A percentile compares a stretch with the other conserved stretches of the same genome.
phyloP scores from a whole-genome alignment of 1,284 basidiomycete species.

The Pseudozyma hubeiensis region DNA sequence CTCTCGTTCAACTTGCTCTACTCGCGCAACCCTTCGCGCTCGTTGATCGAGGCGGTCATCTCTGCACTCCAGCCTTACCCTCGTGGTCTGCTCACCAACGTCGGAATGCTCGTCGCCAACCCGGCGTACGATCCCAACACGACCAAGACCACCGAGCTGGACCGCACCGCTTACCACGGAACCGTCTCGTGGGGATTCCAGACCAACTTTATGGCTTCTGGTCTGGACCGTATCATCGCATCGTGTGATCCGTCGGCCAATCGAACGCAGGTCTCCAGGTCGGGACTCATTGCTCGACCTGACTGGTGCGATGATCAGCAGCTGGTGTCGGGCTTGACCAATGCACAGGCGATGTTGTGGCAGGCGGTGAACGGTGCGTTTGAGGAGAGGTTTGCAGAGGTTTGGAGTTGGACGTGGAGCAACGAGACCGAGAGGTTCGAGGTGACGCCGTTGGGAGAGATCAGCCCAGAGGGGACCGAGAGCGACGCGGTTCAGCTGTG shows the following conservation, averaged over 20 bases:
- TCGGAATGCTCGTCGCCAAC: slow-evolving; percentile 72
- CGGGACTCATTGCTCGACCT: slow-evolving; percentile 46
- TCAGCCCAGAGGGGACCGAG: slow-evolving; percentile 67
- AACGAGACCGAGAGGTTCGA: slow-evolving; percentile 26
- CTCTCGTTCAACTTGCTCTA: slow-evolving; percentile 71
- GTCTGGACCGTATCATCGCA: slow-evolving; percentile 70
- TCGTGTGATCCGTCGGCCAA: slow-evolving; percentile 64
- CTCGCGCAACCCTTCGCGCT: slow-evolving; percentile 67
- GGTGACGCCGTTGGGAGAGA: slow-evolving; percentile 34
- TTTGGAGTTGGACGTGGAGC: slow-evolving; percentile 43
- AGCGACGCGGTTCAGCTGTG: slow-evolving; percentile 70
- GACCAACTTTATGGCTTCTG: slow-evolving; percentile 71
- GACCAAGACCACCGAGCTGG: slow-evolving; percentile 69
- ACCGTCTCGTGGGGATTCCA: slow-evolving; percentile 72
- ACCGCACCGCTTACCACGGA: slow-evolving; percentile 71
- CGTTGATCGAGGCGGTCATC: slow-evolving; percentile 69
- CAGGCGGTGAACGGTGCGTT: slow-evolving; percentile 69
- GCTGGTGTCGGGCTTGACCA: slow-evolving; percentile 66
- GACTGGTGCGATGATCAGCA: slow-evolving; percentile 70
- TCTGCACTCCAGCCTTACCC: slow-evolving; percentile 71
- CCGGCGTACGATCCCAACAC: slow-evolving; percentile 71
- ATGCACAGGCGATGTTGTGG: slow-evolving; percentile 70
- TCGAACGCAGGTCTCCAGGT: slow-evolving; percentile 44
- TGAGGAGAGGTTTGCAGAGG: slow-evolving; percentile 48
- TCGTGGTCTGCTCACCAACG: slow-evolving; percentile 70